Conservation (phyloP, 352 stramenopile genomes). For the Phytophthora sp. region DNA sequence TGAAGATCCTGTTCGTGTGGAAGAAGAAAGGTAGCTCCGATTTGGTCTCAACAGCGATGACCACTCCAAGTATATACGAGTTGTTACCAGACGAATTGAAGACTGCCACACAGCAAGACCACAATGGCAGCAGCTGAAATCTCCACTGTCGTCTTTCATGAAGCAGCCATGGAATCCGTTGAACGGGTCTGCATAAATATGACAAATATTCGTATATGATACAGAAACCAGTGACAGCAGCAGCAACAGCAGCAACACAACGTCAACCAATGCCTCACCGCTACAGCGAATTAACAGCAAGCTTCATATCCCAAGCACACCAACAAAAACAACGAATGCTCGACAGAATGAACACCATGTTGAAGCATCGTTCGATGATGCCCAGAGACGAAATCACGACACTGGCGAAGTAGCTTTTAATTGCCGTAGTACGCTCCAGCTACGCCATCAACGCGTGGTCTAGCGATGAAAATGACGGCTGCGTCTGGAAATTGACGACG, state of each 20-base stretch:
- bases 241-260: slow-evolving; percentile 41
- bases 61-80: slow-evolving; percentile 45
- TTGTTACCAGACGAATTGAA: slow-evolving; percentile 48
- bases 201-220: too few species aligned
- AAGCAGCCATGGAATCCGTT: too few species aligned
- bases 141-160: slow-evolving; percentile 1
- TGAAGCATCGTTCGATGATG: slow-evolving; percentile 55
- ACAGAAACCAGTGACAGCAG: too few species aligned
- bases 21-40: slow-evolving; percentile 59
- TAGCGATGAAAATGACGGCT: slow-evolving; percentile 49
- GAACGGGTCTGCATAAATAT: too few species aligned
- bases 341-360: slow-evolving; percentile 53
- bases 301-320: too few species aligned
- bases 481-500: slow-evolving; percentile 55
- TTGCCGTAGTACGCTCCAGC: slow-evolving; percentile 53
- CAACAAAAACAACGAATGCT: too few species aligned
- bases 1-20: slow-evolving; percentile 53
- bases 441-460: slow-evolving; percentile 49
- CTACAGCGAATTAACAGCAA: too few species aligned
- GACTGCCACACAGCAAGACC: neutral
- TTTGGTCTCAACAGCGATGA: slow-evolving; percentile 45
- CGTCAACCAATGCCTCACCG: too few species aligned
- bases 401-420: slow-evolving; percentile 53
- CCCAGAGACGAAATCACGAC: slow-evolving; percentile 44
- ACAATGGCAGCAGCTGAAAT: too few species aligned